Base-by-base conservation (phyloP, 306 rosid species). In the Herpetospermum pedunculosum region DNA sequence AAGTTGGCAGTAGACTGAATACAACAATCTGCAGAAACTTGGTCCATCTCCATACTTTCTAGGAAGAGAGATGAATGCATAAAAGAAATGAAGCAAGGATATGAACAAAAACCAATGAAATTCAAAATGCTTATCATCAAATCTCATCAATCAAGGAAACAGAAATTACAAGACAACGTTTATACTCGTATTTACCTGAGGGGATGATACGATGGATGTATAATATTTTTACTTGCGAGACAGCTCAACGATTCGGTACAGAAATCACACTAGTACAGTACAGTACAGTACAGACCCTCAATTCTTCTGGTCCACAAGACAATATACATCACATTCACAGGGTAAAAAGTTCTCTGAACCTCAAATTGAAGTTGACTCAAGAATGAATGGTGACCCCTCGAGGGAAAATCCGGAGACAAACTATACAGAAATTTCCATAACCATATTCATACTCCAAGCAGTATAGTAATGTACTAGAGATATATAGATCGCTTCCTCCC, bases 311-410 rank as follows among this genome's bases (percentile, higher is more conserved):
- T 70, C 74, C 74, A 70, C 40, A n/a, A n/a, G n/a, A n/a, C n/a
- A 46, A 70, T 70, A 26, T 70, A 29, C 74, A 70, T 44, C 58
- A 47, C 58, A 38, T 65, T 65, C 72, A 38, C 72, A 68, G 73
- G 74, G 74, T 70, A 46, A 70, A 70, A 46, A 70, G 25, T 70
- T 70, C 40, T 70, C 65, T 72, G 76, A 52, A 72, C 63, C 76
- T 72, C 65, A 72, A 72, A 52, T 72, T 72, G 65, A 72, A 52
- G 64, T 35, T 72, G 49, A 50, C 26, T 32, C 64, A 34, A 72
- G 49, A 49, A 72, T 49, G 43, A 49, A 21, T 72, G 62, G 23
- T 18, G 47, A 52, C 76, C 35, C 23, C 26, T 21, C 11, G 12
- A 72, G 60, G 63, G 34, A 1, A 32, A 47, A 52, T 72, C 65